Base-by-base conservation (phyloP, 2,329 filamentous ascomycete species). In the Monosporascus sp. region DNA sequence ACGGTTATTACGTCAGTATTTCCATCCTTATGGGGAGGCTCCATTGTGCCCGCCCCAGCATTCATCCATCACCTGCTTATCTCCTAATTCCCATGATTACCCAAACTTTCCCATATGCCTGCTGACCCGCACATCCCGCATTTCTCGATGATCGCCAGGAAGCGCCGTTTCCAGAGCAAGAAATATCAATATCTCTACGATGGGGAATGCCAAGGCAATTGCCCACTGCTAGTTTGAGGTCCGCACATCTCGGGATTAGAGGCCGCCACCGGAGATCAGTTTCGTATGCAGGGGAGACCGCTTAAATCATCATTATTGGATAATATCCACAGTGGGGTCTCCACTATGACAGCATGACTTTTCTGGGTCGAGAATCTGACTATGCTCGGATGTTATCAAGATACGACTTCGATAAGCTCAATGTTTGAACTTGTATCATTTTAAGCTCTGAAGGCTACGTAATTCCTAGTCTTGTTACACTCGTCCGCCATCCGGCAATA, bases 331-430 rank as follows among this genome's bases (percentile, higher is more conserved):
- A 45, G 14, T 25, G 5, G 7, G 2, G 38, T 48, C 46, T 27
- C 57, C 55, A 50, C 51, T 49, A 61, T 61, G 59, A 61, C 59
- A 59, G 5, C 59, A 61, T 59, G 59, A 61, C 59, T 61, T 61
- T 56, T 50, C 41, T 39, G 48, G 53, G 38, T 57, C 53, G 54
- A 51, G 55, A 48, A 27, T 24, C 17, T 22, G 11, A 14, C 18
- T 24, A 38, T 47, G 50, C 51, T 54, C 54, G 52, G 55, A 24
- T 5, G 11, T n/a, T 47, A 17, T 24, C n/a, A 14, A 20, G 44
- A 22, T 15, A 24, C 11, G 18, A 20, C 17, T 22, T 24, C 11
- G 20, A 45, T 22, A 15, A 15, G 43, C 8, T 20, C 2, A 31
- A 5, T 11, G 9, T 9, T 3, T 11, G 27, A 8, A 37, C 25